Evolutionary conservation across 169 alveolate species (phyloP).

Genomic region (Plasmodium yoelii): DNA sequence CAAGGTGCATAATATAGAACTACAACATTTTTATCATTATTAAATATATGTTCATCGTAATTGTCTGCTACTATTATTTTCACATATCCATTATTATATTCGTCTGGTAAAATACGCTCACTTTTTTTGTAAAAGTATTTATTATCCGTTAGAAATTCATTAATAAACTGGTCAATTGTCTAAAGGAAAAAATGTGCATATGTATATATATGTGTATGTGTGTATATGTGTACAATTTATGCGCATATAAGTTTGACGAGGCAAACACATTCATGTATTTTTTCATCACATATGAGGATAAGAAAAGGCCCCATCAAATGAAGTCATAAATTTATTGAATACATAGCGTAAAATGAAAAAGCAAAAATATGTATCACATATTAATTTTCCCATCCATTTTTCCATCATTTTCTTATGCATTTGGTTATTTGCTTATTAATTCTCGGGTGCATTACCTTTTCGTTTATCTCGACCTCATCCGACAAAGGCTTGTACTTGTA

Average conservation of each 20-base stretch:
- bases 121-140: slow-evolving; percentile 72
- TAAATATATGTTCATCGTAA: slow-evolving; percentile 88
- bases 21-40: slow-evolving; percentile 84
- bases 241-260: neutral
- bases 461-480: slow-evolving; percentile 65
- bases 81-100: slow-evolving; percentile 72
- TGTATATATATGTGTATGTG: neutral
- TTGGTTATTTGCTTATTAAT: too few relatives aligned
- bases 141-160: slow-evolving; percentile 18
- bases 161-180: slow-evolving; percentile 54
- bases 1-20: slow-evolving; percentile 96
- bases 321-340: too few relatives aligned
- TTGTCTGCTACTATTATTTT: slow-evolving; percentile 80
- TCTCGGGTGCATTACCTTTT: slow-evolving; percentile 14
- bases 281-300: too few relatives aligned
- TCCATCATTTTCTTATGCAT: too few relatives aligned
- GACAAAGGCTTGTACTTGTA: slow-evolving; percentile 40
- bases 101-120: slow-evolving; percentile 59
- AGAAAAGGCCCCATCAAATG: too few relatives aligned
- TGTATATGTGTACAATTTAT: neutral
- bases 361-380: too few relatives aligned
- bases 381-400: too few relatives aligned
- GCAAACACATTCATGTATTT: neutral
- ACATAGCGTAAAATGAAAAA: too few relatives aligned
- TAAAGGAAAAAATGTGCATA: neutral